phyloP scores from a whole-genome alignment of 495 filamentous ascomycete genomes.

The Daldinia decipiens region DNA sequence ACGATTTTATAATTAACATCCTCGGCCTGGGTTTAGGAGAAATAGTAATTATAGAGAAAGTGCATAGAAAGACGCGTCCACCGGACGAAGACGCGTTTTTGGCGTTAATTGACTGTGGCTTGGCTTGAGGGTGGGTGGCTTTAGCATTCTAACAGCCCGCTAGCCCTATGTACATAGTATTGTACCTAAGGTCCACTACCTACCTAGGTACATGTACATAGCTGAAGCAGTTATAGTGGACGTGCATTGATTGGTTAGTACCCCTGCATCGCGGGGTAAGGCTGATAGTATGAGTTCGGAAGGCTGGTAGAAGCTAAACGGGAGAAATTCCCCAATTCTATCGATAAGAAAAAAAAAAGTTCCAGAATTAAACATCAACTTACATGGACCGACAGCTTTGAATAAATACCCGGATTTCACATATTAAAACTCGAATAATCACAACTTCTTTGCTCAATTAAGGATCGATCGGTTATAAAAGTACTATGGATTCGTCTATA shows the following conservation, averaged over 20 bases:
- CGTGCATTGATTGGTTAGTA: slow-evolving; percentile 16
- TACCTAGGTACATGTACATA: too few relatives aligned
- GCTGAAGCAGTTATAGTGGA: neutral
- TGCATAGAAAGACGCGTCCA: slow-evolving; percentile 42
- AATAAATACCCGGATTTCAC: neutral
- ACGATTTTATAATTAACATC: slow-evolving; percentile 9
- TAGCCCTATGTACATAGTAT: too few relatives aligned
- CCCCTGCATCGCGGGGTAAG: slow-evolving; percentile 42
- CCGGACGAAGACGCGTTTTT: slow-evolving; percentile 43
- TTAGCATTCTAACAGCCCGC: neutral
- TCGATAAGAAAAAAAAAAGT: slow-evolving; percentile 45
- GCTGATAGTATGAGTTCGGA: slow-evolving; percentile 14
- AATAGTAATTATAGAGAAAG: slow-evolving; percentile 4
- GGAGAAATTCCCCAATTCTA: slow-evolving; percentile 25
- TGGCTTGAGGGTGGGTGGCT: slow-evolving; percentile 16
- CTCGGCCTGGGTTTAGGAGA: neutral
- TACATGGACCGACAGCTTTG: neutral
- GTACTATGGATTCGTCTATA: slow-evolving; percentile 39
- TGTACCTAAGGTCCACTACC: too few relatives aligned
- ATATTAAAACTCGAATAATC: neutral
- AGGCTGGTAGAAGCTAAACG: slow-evolving; percentile 5
- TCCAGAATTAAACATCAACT: slow-evolving; percentile 8
- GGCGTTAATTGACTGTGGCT: slow-evolving; percentile 49
- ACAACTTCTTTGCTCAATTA: neutral
- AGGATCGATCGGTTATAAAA: neutral